phyloP scores from a whole-genome alignment of 352 stramenopile species.

The Globisporangium mamillatum region DNA sequence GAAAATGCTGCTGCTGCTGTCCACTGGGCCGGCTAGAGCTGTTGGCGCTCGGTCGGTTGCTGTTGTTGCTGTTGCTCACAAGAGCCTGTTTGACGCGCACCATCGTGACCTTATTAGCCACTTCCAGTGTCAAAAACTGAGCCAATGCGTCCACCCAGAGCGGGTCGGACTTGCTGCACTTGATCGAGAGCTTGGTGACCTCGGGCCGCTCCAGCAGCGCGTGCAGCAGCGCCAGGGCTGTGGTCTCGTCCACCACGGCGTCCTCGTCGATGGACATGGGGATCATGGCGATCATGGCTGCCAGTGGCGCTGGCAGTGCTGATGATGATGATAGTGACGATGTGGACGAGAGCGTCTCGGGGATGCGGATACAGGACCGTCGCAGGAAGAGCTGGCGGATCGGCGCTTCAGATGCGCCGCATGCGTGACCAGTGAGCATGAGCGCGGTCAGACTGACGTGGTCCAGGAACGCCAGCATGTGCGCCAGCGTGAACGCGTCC shows the following conservation, averaged over 20 bases:
- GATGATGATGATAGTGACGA: background rate
- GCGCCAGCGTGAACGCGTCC: slow-evolving; percentile 5
- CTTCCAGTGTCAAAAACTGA: background rate
- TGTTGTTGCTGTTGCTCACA: background rate
- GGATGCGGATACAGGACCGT: background rate
- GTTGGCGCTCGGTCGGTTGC: background rate
- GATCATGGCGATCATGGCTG: background rate
- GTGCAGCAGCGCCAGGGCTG: background rate
- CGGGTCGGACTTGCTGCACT: background rate
- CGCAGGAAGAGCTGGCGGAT: background rate
- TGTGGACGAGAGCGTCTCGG: slow-evolving; percentile 1
- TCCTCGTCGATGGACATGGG: background rate
- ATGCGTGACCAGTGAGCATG: background rate
- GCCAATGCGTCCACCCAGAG: background rate
- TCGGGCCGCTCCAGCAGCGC: background rate
- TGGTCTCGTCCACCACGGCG: background rate
- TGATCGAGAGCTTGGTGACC: slow-evolving; percentile 3
- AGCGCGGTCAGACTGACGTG: background rate
- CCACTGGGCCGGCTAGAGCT: background rate
- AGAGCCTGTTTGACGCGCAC: slow-evolving; percentile 1
- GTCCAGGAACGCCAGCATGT: slow-evolving; percentile 5
- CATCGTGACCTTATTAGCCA: slow-evolving; percentile 4
- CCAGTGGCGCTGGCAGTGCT: background rate
- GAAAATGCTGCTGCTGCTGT: background rate
- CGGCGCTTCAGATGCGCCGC: background rate